phyloP scores from a whole-genome alignment of 2,329 filamentous ascomycete species.

The Fusarium penzigii region DNA sequence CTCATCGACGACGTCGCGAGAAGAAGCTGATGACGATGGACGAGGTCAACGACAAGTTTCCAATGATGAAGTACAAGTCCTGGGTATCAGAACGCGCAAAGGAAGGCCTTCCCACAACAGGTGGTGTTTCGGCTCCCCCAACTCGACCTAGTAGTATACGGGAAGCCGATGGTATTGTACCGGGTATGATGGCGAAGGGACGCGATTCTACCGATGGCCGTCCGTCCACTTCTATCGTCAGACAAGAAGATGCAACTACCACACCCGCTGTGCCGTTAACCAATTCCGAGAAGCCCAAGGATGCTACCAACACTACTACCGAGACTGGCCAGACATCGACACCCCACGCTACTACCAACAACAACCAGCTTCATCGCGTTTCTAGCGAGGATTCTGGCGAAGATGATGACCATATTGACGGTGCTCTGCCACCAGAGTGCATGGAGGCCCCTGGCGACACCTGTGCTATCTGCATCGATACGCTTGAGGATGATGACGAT shows the following conservation, averaged over 20 bases:
- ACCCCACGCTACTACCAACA: constrained; percentile 22
- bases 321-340: constrained; percentile 28
- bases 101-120: constrained; percentile 79
- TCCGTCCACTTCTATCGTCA: constrained; percentile 26
- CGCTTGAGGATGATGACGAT: constrained; percentile 92
- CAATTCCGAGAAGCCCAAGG: constrained; percentile 25
- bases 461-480: constrained; percentile 95
- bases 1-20: constrained; percentile 84
- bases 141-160: constrained; percentile 75
- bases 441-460: constrained; percentile 83
- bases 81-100: constrained; percentile 85
- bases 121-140: constrained; percentile 75
- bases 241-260: constrained; percentile 20
- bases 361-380: constrained; percentile 39
- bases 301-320: constrained; percentile 10
- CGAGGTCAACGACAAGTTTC: constrained; percentile 96
- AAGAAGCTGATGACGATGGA: constrained; percentile 99
- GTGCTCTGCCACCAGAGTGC: constrained; percentile 78
- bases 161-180: constrained; percentile 60
- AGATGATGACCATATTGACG: constrained; percentile 80
- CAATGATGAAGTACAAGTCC: constrained; percentile 92
- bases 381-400: constrained; percentile 59
- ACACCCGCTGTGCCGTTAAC: constrained; percentile 15
- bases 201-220: constrained; percentile 46
- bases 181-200: constrained; percentile 46